Evolutionary conservation across 164 flowering plant species (phyloP), one percentile per base, ranked within the genome.

Genomic region (Tinospora cordifolia): DNA sequence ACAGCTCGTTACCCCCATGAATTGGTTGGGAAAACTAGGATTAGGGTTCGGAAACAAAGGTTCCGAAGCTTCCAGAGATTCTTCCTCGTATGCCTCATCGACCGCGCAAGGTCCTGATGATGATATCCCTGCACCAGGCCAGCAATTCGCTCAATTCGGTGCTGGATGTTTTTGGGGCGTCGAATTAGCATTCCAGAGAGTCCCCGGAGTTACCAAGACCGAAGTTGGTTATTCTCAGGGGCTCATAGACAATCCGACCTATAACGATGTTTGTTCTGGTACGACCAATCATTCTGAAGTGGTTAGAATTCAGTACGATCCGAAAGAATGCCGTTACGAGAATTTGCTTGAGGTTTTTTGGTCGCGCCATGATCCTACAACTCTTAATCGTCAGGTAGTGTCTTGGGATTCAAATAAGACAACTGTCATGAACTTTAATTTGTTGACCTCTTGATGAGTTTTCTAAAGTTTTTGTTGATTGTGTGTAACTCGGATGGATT

Each of bases 111-210:
- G 87, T 21, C 95, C 95, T 1, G 98, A 93, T 73, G 88, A 87
- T 47, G 93, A 90, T 63, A 36, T 79, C 13, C 93, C 95, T 0
- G 87, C 85, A 5, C 86, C 95, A 0, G 93, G 90, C 0, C 93
- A 86, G 74, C 79, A 83, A 71, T 90, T 90, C 71, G 87, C 86
- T 9, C 90, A 89, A 59, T 81, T 93, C 75, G 98, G 93, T 0
- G 93, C 92, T 2, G 98, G 98, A 0, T 93, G 97, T 75, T 93
- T 91, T 72, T 93, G 97, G 98, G 93, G 97, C 1, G 92, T 89
- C 2, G 98, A 93, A 69, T 74, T 93, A 65, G 95, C 88, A 22
- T 93, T 81, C 41, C 95, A 93, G 85, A 84, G 98, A 65, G 86
- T 86, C 0, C 84, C 88, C 0, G 97, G 97, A 54, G 96, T 91